Base-by-base conservation (phyloP, 306 rosid genomes). In the Ormosia semicastrata region DNA sequence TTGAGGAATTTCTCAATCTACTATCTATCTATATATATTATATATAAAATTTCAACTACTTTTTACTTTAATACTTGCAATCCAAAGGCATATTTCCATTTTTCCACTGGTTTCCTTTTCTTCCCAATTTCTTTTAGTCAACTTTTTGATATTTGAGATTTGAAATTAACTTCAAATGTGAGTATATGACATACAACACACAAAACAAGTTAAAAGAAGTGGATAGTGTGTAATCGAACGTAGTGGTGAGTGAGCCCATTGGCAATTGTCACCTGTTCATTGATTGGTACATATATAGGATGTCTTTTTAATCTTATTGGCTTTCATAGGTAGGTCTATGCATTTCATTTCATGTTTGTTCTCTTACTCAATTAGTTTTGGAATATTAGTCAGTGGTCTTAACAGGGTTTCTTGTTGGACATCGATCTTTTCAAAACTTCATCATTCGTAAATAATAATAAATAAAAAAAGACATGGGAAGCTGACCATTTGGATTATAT, bases 361-460 rank as follows among this genome's bases (percentile, higher is more conserved):
- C 67, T 34, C 24, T 73, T 30, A 56, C 67, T 75, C 85, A 47
- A 58, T 76, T 56, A 76, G 50, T 77, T 75, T 49, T 64, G 70
- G 44, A 73, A 71, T 71, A 71, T 6, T 9, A 34, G 52, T 63
- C 24, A 8, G 79, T 59, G 56, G 9, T 24, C 34, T 34, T 77
- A 13, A 33, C 13, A 63, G 47, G n/a, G 29, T 54, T 73, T 71
- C 62, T 29, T n/a, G 14, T 47, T 59, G 78, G 64, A 50, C 75
- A n/a, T 71, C 39, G 2, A 63, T 75, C 47, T 53, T 56, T 71
- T 81, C 83, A 79, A 74, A 34, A 59, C 43, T 52, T 52, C 80
- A 71, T 56, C 74, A 12, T 81, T 54, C n/a, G n/a, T 50, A 41
- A 13, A 39, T 18, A 40, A 40, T 34, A 50, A 69, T 4, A 50